Conservation (phyloP, 2,329 filamentous ascomycete species). For the Parastagonospora avenae region DNA sequence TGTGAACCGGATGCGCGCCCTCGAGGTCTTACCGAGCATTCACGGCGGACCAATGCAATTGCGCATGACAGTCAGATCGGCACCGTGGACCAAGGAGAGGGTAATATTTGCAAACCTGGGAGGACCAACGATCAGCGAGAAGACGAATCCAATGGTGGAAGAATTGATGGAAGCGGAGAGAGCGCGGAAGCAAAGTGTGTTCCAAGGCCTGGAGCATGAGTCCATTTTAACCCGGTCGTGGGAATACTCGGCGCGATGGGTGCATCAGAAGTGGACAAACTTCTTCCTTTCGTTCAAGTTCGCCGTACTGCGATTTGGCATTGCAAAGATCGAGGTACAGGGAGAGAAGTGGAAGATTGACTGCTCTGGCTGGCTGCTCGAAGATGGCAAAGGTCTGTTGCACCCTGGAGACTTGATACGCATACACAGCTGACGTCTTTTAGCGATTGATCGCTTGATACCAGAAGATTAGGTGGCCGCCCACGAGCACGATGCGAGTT, state of each 20-base stretch:
- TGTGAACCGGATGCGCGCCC: slow-evolving; percentile 32
- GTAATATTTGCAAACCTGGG: slow-evolving; percentile 36
- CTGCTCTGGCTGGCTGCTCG: slow-evolving; percentile 38
- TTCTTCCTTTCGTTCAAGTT: slow-evolving; percentile 45
- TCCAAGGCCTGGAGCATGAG: slow-evolving; percentile 31
- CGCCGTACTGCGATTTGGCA: slow-evolving; percentile 40
- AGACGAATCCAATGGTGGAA: slow-evolving; percentile 35
- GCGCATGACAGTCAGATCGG: slow-evolving; percentile 31
- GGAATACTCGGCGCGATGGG: slow-evolving; percentile 37
- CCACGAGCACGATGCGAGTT: too few relatives aligned
- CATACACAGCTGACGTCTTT: slow-evolving; percentile 7
- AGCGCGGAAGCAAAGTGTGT: slow-evolving; percentile 30
- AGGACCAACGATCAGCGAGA: slow-evolving; percentile 37
- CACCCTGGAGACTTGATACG: not conserved
- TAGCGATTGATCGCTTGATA: slow-evolving; percentile 42
- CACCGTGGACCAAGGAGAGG: slow-evolving; percentile 34
- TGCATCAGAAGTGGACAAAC: slow-evolving; percentile 44
- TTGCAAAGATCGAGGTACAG: slow-evolving; percentile 35
- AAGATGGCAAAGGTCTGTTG: slow-evolving; percentile 42
- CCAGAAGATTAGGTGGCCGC: slow-evolving; percentile 23
- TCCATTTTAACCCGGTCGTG: slow-evolving; percentile 28
- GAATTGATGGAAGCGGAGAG: slow-evolving; percentile 40
- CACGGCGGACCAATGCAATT: slow-evolving; percentile 37
- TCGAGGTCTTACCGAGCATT: slow-evolving; percentile 38
- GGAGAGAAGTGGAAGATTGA: slow-evolving; percentile 46